These are phyloP conservation scores for Anisodus tanguticus DNA, from an alignment of 257 asterid genomes.

Conservation along the genomic window DNA sequence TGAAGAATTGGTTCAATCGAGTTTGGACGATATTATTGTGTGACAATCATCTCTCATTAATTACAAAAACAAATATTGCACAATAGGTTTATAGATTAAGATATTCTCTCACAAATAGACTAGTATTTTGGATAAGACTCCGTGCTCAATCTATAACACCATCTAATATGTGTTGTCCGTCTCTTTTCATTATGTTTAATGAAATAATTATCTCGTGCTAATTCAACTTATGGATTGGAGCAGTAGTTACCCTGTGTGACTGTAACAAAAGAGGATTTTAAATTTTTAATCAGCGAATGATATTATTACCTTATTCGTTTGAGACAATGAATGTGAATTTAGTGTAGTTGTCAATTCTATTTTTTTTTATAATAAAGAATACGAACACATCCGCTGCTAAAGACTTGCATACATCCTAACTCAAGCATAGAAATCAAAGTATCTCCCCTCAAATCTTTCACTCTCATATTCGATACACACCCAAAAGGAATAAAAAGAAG, in stretches of 20 bases:
- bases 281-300: background rate
- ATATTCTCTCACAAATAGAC: too few species aligned
- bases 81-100: background rate
- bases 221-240: background rate
- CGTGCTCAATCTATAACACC: background rate
- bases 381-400: too few species aligned
- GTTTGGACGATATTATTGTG: background rate
- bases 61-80: too few species aligned
- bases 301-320: background rate
- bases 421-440: too few species aligned
- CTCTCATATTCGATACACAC: too few species aligned
- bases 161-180: background rate
- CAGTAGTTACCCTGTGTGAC: background rate
- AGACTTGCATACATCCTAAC: too few species aligned
- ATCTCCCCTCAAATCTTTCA: too few species aligned
- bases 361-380: too few species aligned
- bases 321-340: conserved; percentile 1
- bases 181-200: background rate
- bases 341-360: background rate
- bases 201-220: background rate
- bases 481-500: too few species aligned
- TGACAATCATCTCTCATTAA: background rate
- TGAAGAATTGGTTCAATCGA: too few species aligned
- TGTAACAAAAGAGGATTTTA: background rate
- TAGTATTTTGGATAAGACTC: background rate